Conservation (phyloP, 2,329 filamentous ascomycete species). For the Fusarium udum region DNA sequence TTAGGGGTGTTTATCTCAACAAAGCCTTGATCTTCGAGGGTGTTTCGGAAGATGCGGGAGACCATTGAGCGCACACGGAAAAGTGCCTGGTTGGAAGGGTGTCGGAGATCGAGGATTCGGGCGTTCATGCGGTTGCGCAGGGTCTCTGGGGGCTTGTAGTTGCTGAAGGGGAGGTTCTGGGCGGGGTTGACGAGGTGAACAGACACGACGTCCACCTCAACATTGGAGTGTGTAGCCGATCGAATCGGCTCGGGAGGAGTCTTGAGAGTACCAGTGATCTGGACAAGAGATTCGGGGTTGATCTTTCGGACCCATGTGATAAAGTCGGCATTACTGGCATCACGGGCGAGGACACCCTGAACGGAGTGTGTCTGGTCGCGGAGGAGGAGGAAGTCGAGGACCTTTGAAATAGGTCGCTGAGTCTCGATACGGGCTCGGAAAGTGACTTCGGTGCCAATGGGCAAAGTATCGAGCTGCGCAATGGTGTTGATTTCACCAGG, state of each 20-base stretch:
- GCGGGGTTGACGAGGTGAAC: constrained; percentile 63
- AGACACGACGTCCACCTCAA: constrained; percentile 75
- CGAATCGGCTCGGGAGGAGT: constrained; percentile 78
- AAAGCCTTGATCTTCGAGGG: constrained; percentile 79
- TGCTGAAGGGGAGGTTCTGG: constrained; percentile 60
- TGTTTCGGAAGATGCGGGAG: constrained; percentile 79
- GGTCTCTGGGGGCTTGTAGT: constrained; percentile 71
- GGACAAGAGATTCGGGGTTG: constrained; percentile 79
- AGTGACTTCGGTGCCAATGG: constrained; percentile 52
- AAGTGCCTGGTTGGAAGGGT: constrained; percentile 85
- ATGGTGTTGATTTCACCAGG: constrained; percentile 54
- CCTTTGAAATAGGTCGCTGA: constrained; percentile 81
- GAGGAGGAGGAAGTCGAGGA: constrained; percentile 85
- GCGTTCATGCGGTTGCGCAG: constrained; percentile 77
- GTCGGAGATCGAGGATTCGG: constrained; percentile 84
- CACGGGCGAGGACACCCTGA: constrained; percentile 76
- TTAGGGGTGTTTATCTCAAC: constrained; percentile 96
- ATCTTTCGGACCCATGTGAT: constrained; percentile 89
- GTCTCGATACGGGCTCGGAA: constrained; percentile 62
- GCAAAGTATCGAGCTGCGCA: constrained; percentile 49
- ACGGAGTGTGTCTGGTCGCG: constrained; percentile 85
- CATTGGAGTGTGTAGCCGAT: constrained; percentile 77
- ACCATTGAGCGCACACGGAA: constrained; percentile 88
- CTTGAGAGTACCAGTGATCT: constrained; percentile 78
- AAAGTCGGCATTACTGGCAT: constrained; percentile 68